These are phyloP conservation scores for Chalciporus piperatoides DNA, from an alignment of 1,284 basidiomycete species.

Conservation along the genomic window DNA sequence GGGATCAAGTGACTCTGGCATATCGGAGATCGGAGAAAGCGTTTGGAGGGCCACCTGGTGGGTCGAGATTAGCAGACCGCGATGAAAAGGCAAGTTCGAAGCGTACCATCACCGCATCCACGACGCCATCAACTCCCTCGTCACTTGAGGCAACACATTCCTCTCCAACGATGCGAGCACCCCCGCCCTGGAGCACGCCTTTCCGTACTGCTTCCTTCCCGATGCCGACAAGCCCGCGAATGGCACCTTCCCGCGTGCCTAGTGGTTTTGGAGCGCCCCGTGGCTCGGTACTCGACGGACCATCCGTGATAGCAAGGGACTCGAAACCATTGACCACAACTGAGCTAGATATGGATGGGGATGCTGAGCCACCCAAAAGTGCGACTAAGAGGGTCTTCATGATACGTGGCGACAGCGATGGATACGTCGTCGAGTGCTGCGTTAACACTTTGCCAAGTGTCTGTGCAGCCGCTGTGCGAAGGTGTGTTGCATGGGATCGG, in stretches of 20 bases:
- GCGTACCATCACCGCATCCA: constrained; percentile 57
- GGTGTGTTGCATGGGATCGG: constrained; percentile 52
- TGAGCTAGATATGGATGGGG: constrained; percentile 13
- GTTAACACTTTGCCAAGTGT: constrained; percentile 79
- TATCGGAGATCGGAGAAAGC: constrained; percentile 52
- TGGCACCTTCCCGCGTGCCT: constrained; percentile 81
- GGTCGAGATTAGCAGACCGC: not conserved
- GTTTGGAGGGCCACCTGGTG: constrained; percentile 56
- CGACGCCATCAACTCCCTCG: constrained; percentile 39
- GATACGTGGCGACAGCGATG: constrained; percentile 82
- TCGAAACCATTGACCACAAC: constrained; percentile 29
- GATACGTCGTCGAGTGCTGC: constrained; percentile 78
- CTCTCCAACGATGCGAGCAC: constrained; percentile 65
- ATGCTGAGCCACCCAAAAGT: constrained; percentile 44
- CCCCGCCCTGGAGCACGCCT: constrained; percentile 73
- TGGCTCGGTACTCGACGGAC: constrained; percentile 15
- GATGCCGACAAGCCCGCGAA: constrained; percentile 79
- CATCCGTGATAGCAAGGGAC: constrained; percentile 23
- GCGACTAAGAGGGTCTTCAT: constrained; percentile 91
- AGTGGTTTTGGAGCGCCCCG: constrained; percentile 59
- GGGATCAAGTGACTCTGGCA: constrained; percentile 53
- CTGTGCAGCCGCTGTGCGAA: constrained; percentile 76
- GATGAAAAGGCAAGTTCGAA: not conserved
- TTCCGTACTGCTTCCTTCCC: constrained; percentile 81
- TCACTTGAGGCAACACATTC: constrained; percentile 47